phyloP scores from a whole-genome alignment of 164 flowering plant genomes.

The Tetrastigma voinierianum region DNA sequence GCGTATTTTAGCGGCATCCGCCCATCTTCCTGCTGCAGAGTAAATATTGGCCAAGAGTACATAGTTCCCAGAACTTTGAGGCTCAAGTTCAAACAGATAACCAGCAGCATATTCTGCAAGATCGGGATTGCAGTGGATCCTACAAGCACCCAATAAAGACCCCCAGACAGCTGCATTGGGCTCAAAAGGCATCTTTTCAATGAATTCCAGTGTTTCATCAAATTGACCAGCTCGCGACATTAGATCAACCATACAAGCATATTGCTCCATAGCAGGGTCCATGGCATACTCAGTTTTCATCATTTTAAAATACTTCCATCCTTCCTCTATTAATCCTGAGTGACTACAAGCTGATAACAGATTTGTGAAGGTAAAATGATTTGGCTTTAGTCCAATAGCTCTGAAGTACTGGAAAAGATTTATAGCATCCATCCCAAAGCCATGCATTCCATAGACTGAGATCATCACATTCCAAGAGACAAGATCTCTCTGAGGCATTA shows the following conservation, averaged over 20 bases:
- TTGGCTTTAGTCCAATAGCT: conserved; percentile 21
- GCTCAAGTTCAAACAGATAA: conserved; percentile 32
- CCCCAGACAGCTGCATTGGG: conserved; percentile 42
- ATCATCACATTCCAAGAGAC: conserved; percentile 40
- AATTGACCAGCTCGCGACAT: conserved; percentile 36
- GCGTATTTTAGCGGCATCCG: conserved; percentile 27
- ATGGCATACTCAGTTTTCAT: conserved; percentile 28
- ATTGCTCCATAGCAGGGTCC: conserved; percentile 34
- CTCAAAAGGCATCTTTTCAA: conserved; percentile 36
- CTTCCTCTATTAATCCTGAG: conserved; percentile 37
- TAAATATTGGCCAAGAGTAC: conserved; percentile 37
- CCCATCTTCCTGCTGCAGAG: conserved; percentile 34
- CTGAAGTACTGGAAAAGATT: conserved; percentile 23
- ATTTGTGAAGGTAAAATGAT: conserved; percentile 29
- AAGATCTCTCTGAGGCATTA: conserved; percentile 24
- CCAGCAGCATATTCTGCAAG: conserved; percentile 32
- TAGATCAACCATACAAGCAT: conserved; percentile 43
- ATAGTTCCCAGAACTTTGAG: conserved; percentile 30
- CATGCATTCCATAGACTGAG: conserved; percentile 40
- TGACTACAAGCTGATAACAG: conserved; percentile 48
- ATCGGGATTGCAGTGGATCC: conserved; percentile 31
- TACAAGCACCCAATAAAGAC: conserved; percentile 39
- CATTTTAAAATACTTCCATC: conserved; percentile 28
- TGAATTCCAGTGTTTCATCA: conserved; percentile 30
- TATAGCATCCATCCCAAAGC: conserved; percentile 32